Evolutionary conservation across 768 basidiomycete genomes (phyloP), one percentile per base, ranked within the genome.

Genomic region (Clitopilus passeckerianus): DNA sequence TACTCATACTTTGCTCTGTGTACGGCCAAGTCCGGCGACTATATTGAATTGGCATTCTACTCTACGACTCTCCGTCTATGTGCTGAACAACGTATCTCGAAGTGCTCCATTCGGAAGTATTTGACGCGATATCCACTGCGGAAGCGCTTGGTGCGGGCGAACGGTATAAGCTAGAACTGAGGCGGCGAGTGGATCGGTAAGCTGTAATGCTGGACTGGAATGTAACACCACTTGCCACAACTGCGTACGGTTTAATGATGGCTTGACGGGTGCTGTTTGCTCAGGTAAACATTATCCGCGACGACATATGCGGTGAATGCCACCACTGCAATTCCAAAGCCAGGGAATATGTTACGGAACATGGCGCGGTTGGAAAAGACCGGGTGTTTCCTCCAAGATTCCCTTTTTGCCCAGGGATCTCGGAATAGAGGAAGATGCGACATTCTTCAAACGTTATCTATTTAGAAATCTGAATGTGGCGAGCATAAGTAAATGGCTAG

Each of bases 401-500:
- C 94, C 61, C 86, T 78, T 75, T 90, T 94, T 20, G 92, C 91
- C 95, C 95, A 97, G 55, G 94, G 93, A 71, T 97, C 95, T 73
- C 93, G 87, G 69, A 87, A 95, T 57, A 91, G 77, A n/a, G 86
- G 88, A 57, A 77, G 79, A 62, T 82, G 83, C 56, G 84, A 67
- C 86, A 90, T 89, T 10, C 23, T 64, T 41, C 37, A 27, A 53
- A 58, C 34, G 50, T 34, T 15, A 56, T 30, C 4, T 30, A 30
- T 30, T 30, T 7, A 30, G 27, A 4, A 62, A 67, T 52, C 52
- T 56, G 54, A 60, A 56, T 62, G 56, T 56, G 50, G 27, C 58
- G 60, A 53, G 24, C 34, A 34, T 34, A 27, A 34, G 6, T 57
- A 22, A 14, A 53, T 55, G 53, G 52, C 37, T 14, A 58, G 64